Evolutionary conservation across 371 early-diverging fungal species (phyloP).

Genomic region (Lichtheimia ornata): DNA sequence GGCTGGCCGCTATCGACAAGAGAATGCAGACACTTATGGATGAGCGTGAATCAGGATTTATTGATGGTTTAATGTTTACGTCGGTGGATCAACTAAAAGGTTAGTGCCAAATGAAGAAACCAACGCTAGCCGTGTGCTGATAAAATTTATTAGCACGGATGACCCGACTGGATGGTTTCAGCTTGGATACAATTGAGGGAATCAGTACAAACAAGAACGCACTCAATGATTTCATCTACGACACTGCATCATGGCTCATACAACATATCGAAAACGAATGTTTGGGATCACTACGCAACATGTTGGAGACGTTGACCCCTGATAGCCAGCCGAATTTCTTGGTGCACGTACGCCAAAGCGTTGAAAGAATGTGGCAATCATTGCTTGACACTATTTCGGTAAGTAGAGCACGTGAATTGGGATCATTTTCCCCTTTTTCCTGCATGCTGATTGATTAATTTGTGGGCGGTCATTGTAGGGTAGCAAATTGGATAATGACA

Average conservation of each 20-base stretch:
- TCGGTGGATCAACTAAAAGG: slow-evolving; percentile 24
- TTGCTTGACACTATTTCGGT: slow-evolving; percentile 39
- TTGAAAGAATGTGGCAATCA: slow-evolving; percentile 27
- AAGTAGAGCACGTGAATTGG: slow-evolving; percentile 3
- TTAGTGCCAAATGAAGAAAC: background rate
- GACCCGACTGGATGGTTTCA: slow-evolving; percentile 19
- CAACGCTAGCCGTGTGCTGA: background rate
- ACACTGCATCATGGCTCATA: slow-evolving; percentile 41
- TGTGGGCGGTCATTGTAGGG: slow-evolving; percentile 2
- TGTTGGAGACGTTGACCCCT: background rate
- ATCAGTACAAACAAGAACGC: slow-evolving; percentile 7
- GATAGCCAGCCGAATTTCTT: background rate
- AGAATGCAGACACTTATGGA: slow-evolving; percentile 19
- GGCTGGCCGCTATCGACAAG: slow-evolving; percentile 18
- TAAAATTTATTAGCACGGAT: slow-evolving; percentile 1
- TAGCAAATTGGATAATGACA: background rate
- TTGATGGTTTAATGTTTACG: slow-evolving; percentile 20
- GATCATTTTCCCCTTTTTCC: background rate
- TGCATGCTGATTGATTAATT: background rate
- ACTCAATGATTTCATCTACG: slow-evolving; percentile 31
- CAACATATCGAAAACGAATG: slow-evolving; percentile 12
- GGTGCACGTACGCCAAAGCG: slow-evolving; percentile 13
- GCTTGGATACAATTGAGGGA: slow-evolving; percentile 17
- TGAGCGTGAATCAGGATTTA: slow-evolving; percentile 32
- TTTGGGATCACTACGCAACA: slow-evolving; percentile 10